Evolutionary conservation across 371 early-diverging fungal species (phyloP).

Genomic region (Syncephalastrum racemosum): DNA sequence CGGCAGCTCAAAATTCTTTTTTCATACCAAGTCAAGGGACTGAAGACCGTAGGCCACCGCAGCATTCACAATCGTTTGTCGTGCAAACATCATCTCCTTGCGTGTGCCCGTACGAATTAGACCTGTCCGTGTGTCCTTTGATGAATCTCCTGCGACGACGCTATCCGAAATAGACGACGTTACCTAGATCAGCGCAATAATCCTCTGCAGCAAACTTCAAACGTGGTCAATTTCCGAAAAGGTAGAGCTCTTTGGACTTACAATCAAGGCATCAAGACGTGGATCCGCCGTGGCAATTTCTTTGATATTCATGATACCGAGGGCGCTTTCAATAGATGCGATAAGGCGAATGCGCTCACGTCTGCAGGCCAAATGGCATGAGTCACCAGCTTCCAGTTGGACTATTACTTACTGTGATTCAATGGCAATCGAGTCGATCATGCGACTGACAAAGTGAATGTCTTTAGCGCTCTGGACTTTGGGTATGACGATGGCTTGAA

Average conservation of each 20-base stretch:
- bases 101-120: constrained; percentile 72
- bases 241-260: constrained; percentile 26
- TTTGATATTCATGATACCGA: constrained; percentile 81
- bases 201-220: constrained; percentile 95
- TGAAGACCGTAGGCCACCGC: constrained; percentile 86
- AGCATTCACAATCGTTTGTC: constrained; percentile 77
- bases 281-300: constrained; percentile 76
- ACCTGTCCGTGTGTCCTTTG: constrained; percentile 31
- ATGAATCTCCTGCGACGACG: not conserved
- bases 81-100: constrained; percentile 75
- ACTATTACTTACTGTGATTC: constrained; percentile 58
- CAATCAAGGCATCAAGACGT: constrained; percentile 74
- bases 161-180: not conserved
- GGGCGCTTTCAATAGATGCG: constrained; percentile 86
- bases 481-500: constrained; percentile 87
- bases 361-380: constrained; percentile 23
- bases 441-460: constrained; percentile 73
- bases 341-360: constrained; percentile 73
- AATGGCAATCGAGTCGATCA: constrained; percentile 77
- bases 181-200: constrained; percentile 83
- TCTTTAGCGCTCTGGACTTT: constrained; percentile 85
- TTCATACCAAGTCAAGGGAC: constrained; percentile 82
- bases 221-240: constrained; percentile 7
- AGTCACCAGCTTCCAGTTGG: not conserved
- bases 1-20: not conserved